A percentile compares a stretch with the other conserved stretches of the same genome.
phyloP scores from a whole-genome alignment of 2,329 filamentous ascomycete species.

The Myriosclerotinia duriaeana region DNA sequence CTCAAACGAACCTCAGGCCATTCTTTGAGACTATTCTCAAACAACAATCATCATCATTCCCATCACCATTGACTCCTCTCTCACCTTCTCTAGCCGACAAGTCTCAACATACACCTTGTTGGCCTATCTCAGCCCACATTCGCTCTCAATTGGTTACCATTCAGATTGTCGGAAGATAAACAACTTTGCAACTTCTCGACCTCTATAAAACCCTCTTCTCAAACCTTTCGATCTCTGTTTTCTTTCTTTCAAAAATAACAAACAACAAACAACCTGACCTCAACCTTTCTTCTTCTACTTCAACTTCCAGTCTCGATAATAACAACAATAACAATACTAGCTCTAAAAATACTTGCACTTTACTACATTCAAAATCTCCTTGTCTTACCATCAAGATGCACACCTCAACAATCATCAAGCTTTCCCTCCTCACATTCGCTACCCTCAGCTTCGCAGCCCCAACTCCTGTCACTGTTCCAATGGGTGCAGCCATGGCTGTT shows the following conservation, averaged over 20 bases:
- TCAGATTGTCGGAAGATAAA: not conserved
- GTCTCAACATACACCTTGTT: not conserved
- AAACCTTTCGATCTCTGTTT: not conserved
- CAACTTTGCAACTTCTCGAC: not conserved
- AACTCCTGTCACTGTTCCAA: not conserved
- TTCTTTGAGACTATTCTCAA: not conserved
- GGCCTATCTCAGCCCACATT: not conserved
- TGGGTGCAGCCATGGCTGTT: not conserved
- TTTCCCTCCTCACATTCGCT: slow-evolving; percentile 4
- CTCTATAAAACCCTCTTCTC: not conserved
- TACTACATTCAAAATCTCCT: not conserved
- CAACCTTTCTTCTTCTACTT: too few relatives aligned
- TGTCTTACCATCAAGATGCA: slow-evolving; percentile 5
- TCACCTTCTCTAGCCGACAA: not conserved
- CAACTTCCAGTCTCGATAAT: not conserved
- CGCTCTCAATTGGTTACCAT: not conserved
- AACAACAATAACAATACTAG: too few relatives aligned
- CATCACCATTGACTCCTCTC: too few relatives aligned
- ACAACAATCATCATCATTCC: not conserved
- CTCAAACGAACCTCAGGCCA: not conserved
- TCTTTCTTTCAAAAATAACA: not conserved
- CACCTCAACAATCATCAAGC: not conserved
- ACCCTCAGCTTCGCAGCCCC: slow-evolving; percentile 6
- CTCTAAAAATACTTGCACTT: not conserved
- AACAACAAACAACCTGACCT: not conserved